Evolutionary conservation across 1,284 basidiomycete species (phyloP), one percentile per base, ranked within the genome.

Genomic region (Ceratobasidium sp.): DNA sequence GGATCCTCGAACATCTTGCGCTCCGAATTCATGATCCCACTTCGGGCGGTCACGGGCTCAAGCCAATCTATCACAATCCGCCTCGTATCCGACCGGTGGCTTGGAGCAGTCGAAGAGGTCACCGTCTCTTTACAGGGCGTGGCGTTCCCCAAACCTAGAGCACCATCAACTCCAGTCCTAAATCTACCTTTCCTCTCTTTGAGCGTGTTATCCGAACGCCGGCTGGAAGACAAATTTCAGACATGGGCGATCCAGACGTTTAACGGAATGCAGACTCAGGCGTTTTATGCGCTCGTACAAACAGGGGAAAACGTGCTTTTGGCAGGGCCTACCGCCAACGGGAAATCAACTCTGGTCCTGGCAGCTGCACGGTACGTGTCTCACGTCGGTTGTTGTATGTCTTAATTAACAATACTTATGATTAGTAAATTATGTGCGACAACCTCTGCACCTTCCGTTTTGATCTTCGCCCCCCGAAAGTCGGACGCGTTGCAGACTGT

Each of bases 51-150:
- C 15, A 85, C 86, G 6, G 49, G 85, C 87, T 8, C 90, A 90
- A 0, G 84, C 90, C 13, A 66, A 52, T 91, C 88, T 19, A 84
- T 95, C 65, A 90, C 88, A 4, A 87, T 98, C 68, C 90, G 93
- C 34, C 92, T 92, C 79, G 89, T 97, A 57, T 99, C 96, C 0
- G 96, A 99, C 83, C 89, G 90, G 79, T 99, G 98, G 98, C 87
- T 98, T 78, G 96, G 96, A 9, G 93, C 96, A 7, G 96, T 98
- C 80, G 90, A 94, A 76, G 90, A 92, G 79, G 81, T 92, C 4
- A 79, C 81, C 13, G 86, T 98, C 46, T 83, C 90, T 0, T 84
- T 99, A 46, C 89, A 91, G 11, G 85, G 88, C 19, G 84, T 99
- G 13, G 84, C 90, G 73, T 96, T 99, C 91, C 97, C 98, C 0